Percentiles rank a stretch among this genome's conserved stretches.
Evolutionary conservation across 140 eudicot genomes (phyloP).

Genomic region (Erigeron philadelphicus): DNA sequence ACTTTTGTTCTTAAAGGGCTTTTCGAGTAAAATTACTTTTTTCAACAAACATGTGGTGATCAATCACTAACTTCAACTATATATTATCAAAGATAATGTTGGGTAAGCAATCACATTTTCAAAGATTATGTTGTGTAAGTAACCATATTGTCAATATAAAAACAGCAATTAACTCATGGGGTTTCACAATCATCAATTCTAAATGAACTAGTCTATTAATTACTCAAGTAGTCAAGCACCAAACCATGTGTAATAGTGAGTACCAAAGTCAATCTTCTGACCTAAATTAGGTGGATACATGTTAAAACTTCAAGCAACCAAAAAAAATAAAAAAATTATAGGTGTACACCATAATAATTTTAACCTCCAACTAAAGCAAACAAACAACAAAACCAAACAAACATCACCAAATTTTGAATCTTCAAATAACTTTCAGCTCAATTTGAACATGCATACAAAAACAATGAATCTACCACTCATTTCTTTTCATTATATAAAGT

Average conservation of each 20-base stretch:
- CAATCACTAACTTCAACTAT: background rate
- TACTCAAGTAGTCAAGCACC: constrained; percentile 24
- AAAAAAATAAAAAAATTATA: background rate
- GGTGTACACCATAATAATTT: constrained; percentile 23
- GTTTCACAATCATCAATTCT: constrained; percentile 16
- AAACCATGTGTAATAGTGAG: constrained; percentile 30
- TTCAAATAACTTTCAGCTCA: background rate
- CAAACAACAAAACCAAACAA: constrained; percentile 20
- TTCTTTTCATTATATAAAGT: background rate
- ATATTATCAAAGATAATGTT: background rate
- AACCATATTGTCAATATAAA: constrained; percentile 8
- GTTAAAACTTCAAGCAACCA: constrained; percentile 36
- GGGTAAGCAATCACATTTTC: constrained; percentile 11
- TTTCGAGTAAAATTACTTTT: background rate
- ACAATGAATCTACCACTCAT: constrained; percentile 25
- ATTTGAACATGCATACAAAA: constrained; percentile 24
- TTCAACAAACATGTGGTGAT: background rate
- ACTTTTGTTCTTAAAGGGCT: background rate
- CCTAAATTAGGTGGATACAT: constrained; percentile 39
- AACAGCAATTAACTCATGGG: constrained; percentile 1
- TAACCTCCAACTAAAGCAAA: constrained; percentile 22
- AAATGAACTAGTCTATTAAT: constrained; percentile 13
- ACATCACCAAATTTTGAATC: constrained; percentile 8
- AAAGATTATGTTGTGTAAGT: background rate
- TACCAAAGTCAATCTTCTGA: constrained; percentile 28